phyloP scores from a whole-genome alignment of 1,284 basidiomycete species.

The Heterobasidion annosum region DNA sequence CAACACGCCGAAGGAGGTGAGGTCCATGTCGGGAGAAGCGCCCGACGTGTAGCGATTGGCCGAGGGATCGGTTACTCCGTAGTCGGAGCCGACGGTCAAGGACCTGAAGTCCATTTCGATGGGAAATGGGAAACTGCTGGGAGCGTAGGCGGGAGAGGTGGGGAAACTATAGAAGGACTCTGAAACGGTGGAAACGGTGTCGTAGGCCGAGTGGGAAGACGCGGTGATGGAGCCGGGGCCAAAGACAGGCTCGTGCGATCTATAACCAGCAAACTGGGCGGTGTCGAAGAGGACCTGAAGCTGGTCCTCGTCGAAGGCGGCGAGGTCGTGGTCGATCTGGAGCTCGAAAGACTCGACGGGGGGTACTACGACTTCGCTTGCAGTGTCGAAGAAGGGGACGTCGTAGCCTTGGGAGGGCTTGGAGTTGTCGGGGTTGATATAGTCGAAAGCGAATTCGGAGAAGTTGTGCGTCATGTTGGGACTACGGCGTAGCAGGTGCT shows the following conservation, averaged over 20 bases:
- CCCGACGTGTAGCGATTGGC: constrained; percentile 25
- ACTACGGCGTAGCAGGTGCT: background rate
- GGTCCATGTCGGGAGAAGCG: constrained; percentile 31
- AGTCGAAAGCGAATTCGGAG: background rate
- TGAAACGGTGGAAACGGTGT: constrained; percentile 15
- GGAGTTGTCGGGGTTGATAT: constrained; percentile 6
- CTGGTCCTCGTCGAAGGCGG: constrained; percentile 47
- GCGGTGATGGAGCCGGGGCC: constrained; percentile 72
- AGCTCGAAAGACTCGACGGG: constrained; percentile 74
- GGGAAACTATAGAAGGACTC: constrained; percentile 26
- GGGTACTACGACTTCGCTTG: constrained; percentile 60
- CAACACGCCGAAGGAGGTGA: constrained; percentile 44
- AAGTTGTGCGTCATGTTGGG: background rate
- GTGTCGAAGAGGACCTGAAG: constrained; percentile 49
- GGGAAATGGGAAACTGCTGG: constrained; percentile 17
- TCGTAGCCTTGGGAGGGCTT: constrained; percentile 30
- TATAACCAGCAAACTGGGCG: constrained; percentile 52
- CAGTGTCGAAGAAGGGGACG: constrained; percentile 57
- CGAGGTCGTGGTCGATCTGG: constrained; percentile 65
- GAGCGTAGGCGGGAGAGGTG: constrained; percentile 8
- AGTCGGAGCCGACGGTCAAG: constrained; percentile 39
- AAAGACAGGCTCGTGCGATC: constrained; percentile 40
- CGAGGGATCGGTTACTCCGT: constrained; percentile 26
- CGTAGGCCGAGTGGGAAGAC: constrained; percentile 54
- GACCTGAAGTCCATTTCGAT: constrained; percentile 19